Base-by-base conservation (phyloP, 2,329 filamentous ascomycete genomes). In the Hymenoscyphus repandus region DNA sequence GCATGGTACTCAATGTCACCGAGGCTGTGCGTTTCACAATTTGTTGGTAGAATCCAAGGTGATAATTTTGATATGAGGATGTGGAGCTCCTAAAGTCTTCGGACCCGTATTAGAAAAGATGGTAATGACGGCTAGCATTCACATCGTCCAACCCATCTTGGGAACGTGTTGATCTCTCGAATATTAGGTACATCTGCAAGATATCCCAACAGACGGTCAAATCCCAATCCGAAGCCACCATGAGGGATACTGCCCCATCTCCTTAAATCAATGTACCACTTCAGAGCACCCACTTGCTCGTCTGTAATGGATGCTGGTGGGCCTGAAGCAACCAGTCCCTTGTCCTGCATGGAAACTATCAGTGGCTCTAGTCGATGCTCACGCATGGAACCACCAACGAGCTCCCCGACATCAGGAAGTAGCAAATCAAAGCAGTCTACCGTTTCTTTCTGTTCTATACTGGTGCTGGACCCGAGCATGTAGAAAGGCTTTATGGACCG, bases 401-500 rank as follows among this genome's bases (percentile, higher is more conserved):
- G 72, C 65, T 89, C 85, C 62, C 82, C 83, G 22, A 83, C 71
- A 50, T 85, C 82, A 10, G 84, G 84, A 17, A 88, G 74, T 3
- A 89, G 74, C 22, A 89, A 74, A 66, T 89, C 85, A 64, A 89
- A 88, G 66, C 84, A 88, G 18, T 83, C 81, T 2, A 83, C 83
- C 2, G 83, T 87, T 37, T 63, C 59, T 13, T 17, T 39, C 42
- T 18, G 45, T 37, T 13, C 20, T 36, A 15, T 45, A 27, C 17
- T 31, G 9, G 31, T 49, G 45, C 43, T 42, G 42, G 79, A 80
- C 13, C 82, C 80, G 2, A 80, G 69, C 87, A 90, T 91, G 69
- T 91, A 99, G 70, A 97, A 99, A 10, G 92, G 89, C 71, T 99
- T 99, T 67, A 93, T 83, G 43, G 76, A 74, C 58, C 81, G 81